These are phyloP conservation scores for Cantharellus anzutake DNA, from an alignment of 768 basidiomycete genomes.

Conservation along the genomic window DNA sequence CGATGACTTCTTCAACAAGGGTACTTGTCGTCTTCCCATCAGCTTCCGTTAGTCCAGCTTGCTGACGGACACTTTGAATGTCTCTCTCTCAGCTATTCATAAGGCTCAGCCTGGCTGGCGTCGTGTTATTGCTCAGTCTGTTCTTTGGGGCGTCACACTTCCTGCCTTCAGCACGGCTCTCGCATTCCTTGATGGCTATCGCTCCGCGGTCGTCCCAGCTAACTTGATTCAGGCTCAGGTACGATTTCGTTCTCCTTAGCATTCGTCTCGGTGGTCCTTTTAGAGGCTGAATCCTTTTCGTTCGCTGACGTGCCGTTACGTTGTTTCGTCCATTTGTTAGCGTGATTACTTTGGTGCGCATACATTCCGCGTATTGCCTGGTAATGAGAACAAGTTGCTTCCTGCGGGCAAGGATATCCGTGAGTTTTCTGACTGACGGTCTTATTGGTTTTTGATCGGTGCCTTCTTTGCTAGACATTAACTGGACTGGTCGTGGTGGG, in stretches of 20 bases:
- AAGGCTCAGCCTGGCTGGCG: slow-evolving; percentile 97
- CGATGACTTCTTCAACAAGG: slow-evolving; percentile 95
- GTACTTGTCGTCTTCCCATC: slow-evolving; percentile 18
- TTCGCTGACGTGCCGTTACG: slow-evolving; percentile 12
- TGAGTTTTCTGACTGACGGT: slow-evolving; percentile 23
- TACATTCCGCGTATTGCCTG: slow-evolving; percentile 87
- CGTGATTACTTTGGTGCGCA: slow-evolving; percentile 99
- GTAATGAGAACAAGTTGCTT: slow-evolving; percentile 74
- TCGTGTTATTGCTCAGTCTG: slow-evolving; percentile 87
- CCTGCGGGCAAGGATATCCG: slow-evolving; percentile 73
- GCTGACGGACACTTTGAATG: neutral
- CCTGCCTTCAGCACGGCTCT: slow-evolving; percentile 97
- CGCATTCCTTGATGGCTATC: slow-evolving; percentile 98
- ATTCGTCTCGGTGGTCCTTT: neutral
- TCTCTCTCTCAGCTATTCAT: slow-evolving; percentile 43
- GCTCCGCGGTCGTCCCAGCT: slow-evolving; percentile 85
- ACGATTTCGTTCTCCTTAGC: slow-evolving; percentile 7
- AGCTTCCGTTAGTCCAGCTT: neutral
- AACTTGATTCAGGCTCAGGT: slow-evolving; percentile 91
- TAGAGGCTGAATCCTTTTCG: slow-evolving; percentile 5
- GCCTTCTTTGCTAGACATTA: slow-evolving; percentile 42
- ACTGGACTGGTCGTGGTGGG: slow-evolving; percentile 98
- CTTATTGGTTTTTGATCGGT: slow-evolving; percentile 1
- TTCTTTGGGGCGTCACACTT: slow-evolving; percentile 93
- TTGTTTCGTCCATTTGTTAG: slow-evolving; percentile 12